Base-by-base conservation (phyloP, 78 protist genomes). In the Mastigamoeba balamuthi region DNA sequence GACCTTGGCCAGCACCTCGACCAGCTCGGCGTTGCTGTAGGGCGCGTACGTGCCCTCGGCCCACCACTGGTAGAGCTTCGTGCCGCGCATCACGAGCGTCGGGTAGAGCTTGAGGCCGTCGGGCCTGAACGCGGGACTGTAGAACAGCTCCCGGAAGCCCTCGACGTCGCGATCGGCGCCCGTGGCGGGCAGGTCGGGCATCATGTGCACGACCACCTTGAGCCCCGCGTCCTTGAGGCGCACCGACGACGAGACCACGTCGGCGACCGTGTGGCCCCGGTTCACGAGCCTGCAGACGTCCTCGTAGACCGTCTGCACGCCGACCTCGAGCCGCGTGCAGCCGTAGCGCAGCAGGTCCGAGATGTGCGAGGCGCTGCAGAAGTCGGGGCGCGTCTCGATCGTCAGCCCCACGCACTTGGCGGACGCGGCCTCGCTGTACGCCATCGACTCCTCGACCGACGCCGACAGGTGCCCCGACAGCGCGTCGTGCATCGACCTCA, bases 341-440 rank as follows among this genome's bases (percentile, higher is more conserved):
- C 98, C 98, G 75, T 93, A 93, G 29, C 10, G 40, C 29, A 85
- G 40, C 90, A 85, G 74, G 40, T 85, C 76, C 28, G 75, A 30
- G 40, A 92, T 42, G 76, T 93, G 98, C 3, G 80, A 78, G 35
- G 77, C 81, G 29, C 84, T 75, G 82, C 98, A 95, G 83, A 91
- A 94, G 76, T 95, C 98, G n/a, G 98, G 98, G 7, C 98, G 76
- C 8, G 98, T 95, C 53, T 95, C 98, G 36, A 95, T 95, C 5
- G 98, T 94, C 77, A 94, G 81, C 36, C 96, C 97, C 37, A 96
- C 75, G 74, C 96, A 92, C 58, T 48, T 48, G 17, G 17, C 58
- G 17, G 17, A 17, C 17, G 63, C 9, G 4, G 36, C 41, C 10
- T 65, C 84, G 30, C 37, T 30, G n/a, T 7, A 77, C 76, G 38